phyloP scores from a whole-genome alignment of 768 basidiomycete species.

The Trametes coccinea region DNA sequence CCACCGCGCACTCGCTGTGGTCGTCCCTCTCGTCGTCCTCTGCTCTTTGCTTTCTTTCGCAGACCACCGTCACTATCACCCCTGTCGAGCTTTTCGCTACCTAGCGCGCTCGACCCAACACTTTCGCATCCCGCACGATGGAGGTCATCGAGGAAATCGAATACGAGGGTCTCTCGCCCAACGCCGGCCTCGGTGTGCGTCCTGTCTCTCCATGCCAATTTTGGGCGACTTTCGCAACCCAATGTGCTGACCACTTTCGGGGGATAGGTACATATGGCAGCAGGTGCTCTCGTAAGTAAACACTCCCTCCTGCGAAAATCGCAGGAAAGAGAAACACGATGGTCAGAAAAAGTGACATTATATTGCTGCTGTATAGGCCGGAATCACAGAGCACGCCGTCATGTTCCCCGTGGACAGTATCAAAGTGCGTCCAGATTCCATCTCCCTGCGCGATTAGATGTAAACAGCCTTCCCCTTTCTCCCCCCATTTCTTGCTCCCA shows the following conservation, averaged over 20 bases:
- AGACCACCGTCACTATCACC: not conserved
- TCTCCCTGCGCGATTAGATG: too few species aligned
- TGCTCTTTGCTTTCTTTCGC: not conserved
- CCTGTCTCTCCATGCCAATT: slow-evolving; percentile 2
- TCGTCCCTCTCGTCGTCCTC: slow-evolving; percentile 3
- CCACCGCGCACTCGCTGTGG: not conserved
- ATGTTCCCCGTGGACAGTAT: slow-evolving; percentile 99
- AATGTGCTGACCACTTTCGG: slow-evolving; percentile 14
- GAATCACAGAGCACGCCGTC: slow-evolving; percentile 97
- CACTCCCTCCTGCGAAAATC: slow-evolving; percentile 16
- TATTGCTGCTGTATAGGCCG: slow-evolving; percentile 60
- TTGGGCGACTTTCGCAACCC: not conserved
- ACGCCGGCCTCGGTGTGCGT: slow-evolving; percentile 75
- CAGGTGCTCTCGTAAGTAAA: slow-evolving; percentile 83
- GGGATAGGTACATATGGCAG: slow-evolving; percentile 89
- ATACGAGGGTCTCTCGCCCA: slow-evolving; percentile 69
- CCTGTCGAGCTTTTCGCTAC: too few species aligned
- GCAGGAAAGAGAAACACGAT: not conserved
- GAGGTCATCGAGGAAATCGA: slow-evolving; percentile 55
- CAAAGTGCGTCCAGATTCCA: slow-evolving; percentile 61
- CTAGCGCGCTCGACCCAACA: not conserved
- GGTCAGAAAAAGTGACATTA: slow-evolving; percentile 7
- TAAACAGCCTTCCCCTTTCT: not conserved
- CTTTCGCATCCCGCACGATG: slow-evolving; percentile 25
- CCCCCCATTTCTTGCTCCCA: not conserved